These are phyloP conservation scores for Populus alba DNA, from an alignment of 345 rosid species.

Conservation along the genomic window DNA sequence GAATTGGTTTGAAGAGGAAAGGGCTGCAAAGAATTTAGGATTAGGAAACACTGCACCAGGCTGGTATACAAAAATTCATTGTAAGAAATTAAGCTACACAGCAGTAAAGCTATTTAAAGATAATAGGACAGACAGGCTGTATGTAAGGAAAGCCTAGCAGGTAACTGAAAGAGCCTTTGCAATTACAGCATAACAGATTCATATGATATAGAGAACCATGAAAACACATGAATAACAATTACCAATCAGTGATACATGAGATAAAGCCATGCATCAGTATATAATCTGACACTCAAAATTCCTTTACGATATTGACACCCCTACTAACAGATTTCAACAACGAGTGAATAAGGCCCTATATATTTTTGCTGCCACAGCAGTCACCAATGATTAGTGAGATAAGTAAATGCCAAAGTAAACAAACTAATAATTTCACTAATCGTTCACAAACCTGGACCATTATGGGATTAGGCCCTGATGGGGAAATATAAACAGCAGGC, in stretches of 20 bases:
- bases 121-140: neutral
- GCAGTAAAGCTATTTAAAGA: neutral
- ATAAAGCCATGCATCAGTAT: neutral
- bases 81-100: neutral
- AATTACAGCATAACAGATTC: neutral
- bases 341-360: neutral
- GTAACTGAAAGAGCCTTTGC: neutral
- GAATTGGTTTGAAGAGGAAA: constrained; percentile 78
- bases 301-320: neutral
- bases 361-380: neutral
- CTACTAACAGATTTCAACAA: neutral
- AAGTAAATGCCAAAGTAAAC: neutral
- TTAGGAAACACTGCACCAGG: neutral
- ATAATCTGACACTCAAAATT: neutral
- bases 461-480: constrained; percentile 89
- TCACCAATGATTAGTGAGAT: neutral
- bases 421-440: neutral
- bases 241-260: neutral
- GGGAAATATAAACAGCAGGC: constrained; percentile 88
- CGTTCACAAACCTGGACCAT: constrained; percentile 80
- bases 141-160: neutral
- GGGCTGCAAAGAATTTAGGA: constrained; percentile 55
- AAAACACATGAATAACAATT: neutral
- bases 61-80: neutral
- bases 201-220: neutral